Base-by-base conservation (phyloP, 257 asterid species). In the Verbena officinalis region DNA sequence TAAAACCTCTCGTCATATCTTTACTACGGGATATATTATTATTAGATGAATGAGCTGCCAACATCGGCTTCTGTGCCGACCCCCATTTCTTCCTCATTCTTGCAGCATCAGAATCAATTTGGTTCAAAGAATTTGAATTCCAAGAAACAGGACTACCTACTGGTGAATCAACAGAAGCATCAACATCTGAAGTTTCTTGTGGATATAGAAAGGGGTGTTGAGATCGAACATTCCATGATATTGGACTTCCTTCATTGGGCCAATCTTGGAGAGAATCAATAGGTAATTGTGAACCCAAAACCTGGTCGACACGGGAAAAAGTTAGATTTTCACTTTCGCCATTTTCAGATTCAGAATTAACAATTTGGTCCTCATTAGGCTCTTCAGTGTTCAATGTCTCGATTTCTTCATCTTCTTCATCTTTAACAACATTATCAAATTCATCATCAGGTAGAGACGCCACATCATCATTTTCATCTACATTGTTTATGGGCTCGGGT, bases 21-120 rank as follows among this genome's bases (percentile, higher is more conserved):
- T 86, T 86, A 48, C 86, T 86, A 48, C 86, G 82, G 0, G 88
- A 71, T 67, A 72, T 69, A 53, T 65, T 72, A 46, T 65, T 72
- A 46, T 77, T 68, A 64, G 84, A 74, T 46, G 90, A 73, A 62
- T 70, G 78, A 53, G 75, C 73, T 30, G 58, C 80, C 44, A 70
- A 48, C 75, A 72, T 56, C 14, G 91, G 85, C 74, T 86, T 86
- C 77, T 81, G 87, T 67, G 84, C 80, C 2, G 73, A 38, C 68
- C 94, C 94, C 96, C 96, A 85, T 74, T 81, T 88, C 76, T 81
- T 88, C 75, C 91, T 82, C 83, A 73, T 79, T 65, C 81, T 79
- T 66, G 86, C 77, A 23, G 85, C 88, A 67, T 81, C 85, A 34
- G 69, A 52, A 69, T 82, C 86, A 21, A 67, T 67, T 73, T 80